These are phyloP conservation scores for Lizonia empirigonia DNA, from an alignment of 2,329 filamentous ascomycete genomes.

Conservation along the genomic window DNA sequence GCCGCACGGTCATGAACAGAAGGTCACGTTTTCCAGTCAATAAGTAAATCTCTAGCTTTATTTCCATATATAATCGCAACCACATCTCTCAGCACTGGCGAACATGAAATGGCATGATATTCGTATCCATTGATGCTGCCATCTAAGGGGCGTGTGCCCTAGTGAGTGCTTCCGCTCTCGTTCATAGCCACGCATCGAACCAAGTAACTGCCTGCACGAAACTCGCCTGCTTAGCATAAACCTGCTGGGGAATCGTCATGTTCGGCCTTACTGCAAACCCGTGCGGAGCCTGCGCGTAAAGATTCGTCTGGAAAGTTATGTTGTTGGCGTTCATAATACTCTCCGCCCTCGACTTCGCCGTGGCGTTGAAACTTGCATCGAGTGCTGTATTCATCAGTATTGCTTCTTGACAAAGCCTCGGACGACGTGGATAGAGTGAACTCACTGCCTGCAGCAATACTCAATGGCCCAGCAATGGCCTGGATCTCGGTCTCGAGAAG, in stretches of 20 bases:
- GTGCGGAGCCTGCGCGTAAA: constrained; percentile 43
- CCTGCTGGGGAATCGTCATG: constrained; percentile 35
- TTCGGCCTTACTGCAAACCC: constrained; percentile 45
- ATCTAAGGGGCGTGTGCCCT: too few relatives aligned
- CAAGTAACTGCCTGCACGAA: constrained; percentile 47
- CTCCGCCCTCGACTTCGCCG: constrained; percentile 27
- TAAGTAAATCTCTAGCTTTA: too few relatives aligned
- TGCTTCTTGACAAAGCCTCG: constrained; percentile 3
- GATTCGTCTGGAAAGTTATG: constrained; percentile 40
- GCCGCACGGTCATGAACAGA: too few relatives aligned
- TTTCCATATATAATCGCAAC: too few relatives aligned
- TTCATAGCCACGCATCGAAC: constrained; percentile 43
- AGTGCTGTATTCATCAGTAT: constrained; percentile 23
- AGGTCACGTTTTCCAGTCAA: too few relatives aligned
- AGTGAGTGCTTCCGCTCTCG: too few relatives aligned
- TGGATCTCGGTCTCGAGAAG: constrained; percentile 69
- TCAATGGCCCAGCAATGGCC: constrained; percentile 68
- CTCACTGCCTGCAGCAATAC: constrained; percentile 64
- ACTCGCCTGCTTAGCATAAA: constrained; percentile 45
- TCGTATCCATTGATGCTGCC: too few relatives aligned
- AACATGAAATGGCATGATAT: too few relatives aligned
- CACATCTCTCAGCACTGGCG: too few relatives aligned
- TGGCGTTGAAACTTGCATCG: constrained; percentile 28
- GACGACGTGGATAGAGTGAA: not conserved
- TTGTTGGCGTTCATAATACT: constrained; percentile 35